phyloP scores from a whole-genome alignment of 352 stramenopile species.

The Elongisporangium anandrum region DNA sequence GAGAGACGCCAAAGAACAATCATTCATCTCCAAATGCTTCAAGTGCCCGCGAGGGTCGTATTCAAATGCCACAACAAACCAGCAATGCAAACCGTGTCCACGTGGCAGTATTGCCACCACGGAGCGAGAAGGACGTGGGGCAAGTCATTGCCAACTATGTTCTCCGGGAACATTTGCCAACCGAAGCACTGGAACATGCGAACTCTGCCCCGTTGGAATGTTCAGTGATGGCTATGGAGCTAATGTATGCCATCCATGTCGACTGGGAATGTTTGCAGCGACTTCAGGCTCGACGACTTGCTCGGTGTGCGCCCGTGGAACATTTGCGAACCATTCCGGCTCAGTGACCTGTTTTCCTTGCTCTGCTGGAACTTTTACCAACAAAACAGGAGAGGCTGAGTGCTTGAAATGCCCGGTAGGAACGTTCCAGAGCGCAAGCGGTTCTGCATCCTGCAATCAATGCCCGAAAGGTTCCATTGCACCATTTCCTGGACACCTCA shows the following conservation, averaged over 20 bases:
- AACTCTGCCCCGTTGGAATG: constrained; percentile 35
- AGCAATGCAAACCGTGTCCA: constrained; percentile 38
- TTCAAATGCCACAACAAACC: constrained; percentile 39
- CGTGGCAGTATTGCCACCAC: constrained; percentile 3
- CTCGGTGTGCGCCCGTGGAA: constrained; percentile 12
- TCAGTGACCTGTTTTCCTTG: constrained; percentile 32
- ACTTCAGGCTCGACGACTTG: constrained; percentile 8
- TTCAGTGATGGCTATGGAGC: constrained; percentile 30
- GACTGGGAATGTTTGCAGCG: constrained; percentile 13
- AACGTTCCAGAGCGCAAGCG: constrained; percentile 29
- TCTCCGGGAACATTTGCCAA: constrained; percentile 3
- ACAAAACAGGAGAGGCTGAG: constrained; percentile 27
- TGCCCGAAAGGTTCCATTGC: constrained; percentile 41
- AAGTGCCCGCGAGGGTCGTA: constrained; percentile 33
- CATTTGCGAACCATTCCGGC: constrained; percentile 22
- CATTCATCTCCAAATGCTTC: constrained; percentile 10
- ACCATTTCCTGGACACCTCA: constrained; percentile 19
- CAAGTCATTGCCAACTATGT: constrained; percentile 8
- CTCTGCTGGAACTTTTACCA: constrained; percentile 26
- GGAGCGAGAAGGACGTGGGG: constrained; percentile 1
- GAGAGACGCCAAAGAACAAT: not conserved
- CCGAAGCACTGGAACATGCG: constrained; percentile 15
- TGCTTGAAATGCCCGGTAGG: constrained; percentile 41
- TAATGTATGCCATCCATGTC: constrained; percentile 25
- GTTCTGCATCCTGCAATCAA: constrained; percentile 18